Conservation (phyloP, 441 rosid species). For the Gossypium schwendimanii region DNA sequence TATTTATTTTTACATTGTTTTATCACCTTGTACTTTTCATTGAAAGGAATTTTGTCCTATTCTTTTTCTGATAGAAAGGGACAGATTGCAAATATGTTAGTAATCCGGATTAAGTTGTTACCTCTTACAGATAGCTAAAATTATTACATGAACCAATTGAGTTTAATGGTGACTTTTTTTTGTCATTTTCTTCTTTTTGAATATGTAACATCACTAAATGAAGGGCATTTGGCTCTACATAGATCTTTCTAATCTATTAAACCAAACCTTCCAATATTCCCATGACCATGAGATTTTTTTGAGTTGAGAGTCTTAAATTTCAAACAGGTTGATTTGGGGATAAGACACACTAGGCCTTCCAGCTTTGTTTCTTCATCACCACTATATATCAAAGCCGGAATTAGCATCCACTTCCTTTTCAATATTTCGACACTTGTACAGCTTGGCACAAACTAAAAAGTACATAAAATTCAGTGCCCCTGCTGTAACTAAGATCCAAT, state of each 20-base stretch:
- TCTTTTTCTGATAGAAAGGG: neutral
- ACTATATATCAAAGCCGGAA: neutral
- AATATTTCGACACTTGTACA: neutral
- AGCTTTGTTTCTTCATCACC: neutral
- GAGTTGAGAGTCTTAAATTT: neutral
- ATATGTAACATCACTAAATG: neutral
- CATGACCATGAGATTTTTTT: neutral
- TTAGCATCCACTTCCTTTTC: neutral
- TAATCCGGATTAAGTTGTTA: neutral
- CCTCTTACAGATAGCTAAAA: too few relatives aligned
- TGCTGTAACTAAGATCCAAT: conserved; percentile 27
- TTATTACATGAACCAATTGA: neutral
- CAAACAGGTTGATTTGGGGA: neutral
- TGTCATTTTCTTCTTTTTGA: neutral
- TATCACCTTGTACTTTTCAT: neutral
- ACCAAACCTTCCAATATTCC: neutral
- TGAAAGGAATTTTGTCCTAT: neutral
- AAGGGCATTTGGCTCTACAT: neutral
- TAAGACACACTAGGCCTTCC: neutral
- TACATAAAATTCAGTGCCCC: conserved; percentile 9
- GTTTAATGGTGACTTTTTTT: neutral
- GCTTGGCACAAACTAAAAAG: conserved; percentile 5
- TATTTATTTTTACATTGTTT: too few relatives aligned
- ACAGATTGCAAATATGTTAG: neutral
- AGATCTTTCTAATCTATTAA: neutral